Evolutionary conservation across 2,329 filamentous ascomycete genomes (phyloP).

Genomic region (Neocatenulostroma microsporum): DNA sequence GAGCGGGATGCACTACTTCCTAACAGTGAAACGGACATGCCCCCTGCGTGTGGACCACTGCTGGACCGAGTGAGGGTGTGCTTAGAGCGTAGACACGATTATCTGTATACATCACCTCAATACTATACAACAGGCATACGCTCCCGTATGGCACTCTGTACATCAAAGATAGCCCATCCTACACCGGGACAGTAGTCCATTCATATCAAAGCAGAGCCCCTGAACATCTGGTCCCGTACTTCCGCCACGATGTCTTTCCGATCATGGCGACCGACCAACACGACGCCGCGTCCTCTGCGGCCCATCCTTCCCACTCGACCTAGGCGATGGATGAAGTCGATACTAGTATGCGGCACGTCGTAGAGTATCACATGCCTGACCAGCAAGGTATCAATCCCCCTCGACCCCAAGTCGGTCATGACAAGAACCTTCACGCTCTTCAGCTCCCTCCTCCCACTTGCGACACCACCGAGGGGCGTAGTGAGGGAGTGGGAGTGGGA

Average conservation of each 20-base stretch:
- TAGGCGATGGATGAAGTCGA: slow-evolving; percentile 95
- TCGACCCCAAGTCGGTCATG: slow-evolving; percentile 83
- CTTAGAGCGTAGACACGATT: no score
- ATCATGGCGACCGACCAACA: slow-evolving; percentile 83
- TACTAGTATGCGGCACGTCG: slow-evolving; percentile 94
- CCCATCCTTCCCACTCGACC: slow-evolving; percentile 91
- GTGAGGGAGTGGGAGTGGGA: neutral
- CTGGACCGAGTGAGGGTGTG: no score
- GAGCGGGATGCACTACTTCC: no score
- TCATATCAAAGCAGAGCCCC: slow-evolving; percentile 42
- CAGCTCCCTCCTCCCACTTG: slow-evolving; percentile 41
- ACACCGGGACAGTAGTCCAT: no score
- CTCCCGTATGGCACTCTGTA: no score
- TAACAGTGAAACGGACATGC: no score
- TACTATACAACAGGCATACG: no score
- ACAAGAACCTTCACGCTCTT: slow-evolving; percentile 84
- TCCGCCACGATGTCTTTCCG: slow-evolving; percentile 84
- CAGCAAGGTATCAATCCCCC: slow-evolving; percentile 88
- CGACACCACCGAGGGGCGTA: no score
- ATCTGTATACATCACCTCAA: no score
- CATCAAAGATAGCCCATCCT: no score
- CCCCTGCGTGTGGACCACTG: no score
- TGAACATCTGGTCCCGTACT: slow-evolving; percentile 66
- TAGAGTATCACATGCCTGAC: slow-evolving; percentile 90
- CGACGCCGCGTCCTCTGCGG: slow-evolving; percentile 76